Percentiles rank a stretch among this genome's conserved stretches.
phyloP scores from a whole-genome alignment of 768 basidiomycete species.

The Naganishia kalamii region DNA sequence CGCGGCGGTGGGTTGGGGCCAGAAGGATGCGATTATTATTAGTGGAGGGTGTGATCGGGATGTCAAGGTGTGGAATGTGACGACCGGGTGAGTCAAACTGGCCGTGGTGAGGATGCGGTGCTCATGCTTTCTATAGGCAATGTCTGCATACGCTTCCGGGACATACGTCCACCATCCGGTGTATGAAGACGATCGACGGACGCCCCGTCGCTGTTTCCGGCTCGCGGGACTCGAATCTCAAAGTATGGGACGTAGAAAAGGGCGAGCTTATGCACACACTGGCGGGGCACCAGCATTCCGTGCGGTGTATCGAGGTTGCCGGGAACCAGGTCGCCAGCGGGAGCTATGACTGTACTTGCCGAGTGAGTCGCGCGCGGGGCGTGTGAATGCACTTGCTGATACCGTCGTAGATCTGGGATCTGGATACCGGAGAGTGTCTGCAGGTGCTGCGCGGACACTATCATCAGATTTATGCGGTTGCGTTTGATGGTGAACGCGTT shows the following conservation, averaged over 20 bases:
- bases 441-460: conserved; percentile 75
- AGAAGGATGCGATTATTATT: conserved; percentile 71
- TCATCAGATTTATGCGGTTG: conserved; percentile 83
- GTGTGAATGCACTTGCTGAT: not conserved
- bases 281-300: conserved; percentile 70
- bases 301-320: conserved; percentile 80
- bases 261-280: conserved; percentile 57
- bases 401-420: conserved; percentile 70
- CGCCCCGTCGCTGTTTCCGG: conserved; percentile 85
- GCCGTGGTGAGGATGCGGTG: not conserved
- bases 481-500: conserved; percentile 75
- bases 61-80: conserved; percentile 85
- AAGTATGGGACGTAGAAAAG: conserved; percentile 87
- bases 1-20: conserved; percentile 81
- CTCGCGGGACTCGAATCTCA: conserved; percentile 73
- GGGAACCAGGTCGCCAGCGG: conserved; percentile 81
- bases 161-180: conserved; percentile 84
- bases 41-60: conserved; percentile 90
- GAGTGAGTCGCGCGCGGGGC: conserved; percentile 51
- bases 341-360: conserved; percentile 82
- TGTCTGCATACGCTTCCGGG: conserved; percentile 75
- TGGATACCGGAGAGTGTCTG: conserved; percentile 81
- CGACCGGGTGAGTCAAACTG: conserved; percentile 60
- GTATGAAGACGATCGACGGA: conserved; percentile 76
- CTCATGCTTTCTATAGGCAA: conserved; percentile 45